Conservation (phyloP, 208 protist species). For the Leishmania amazonensis region DNA sequence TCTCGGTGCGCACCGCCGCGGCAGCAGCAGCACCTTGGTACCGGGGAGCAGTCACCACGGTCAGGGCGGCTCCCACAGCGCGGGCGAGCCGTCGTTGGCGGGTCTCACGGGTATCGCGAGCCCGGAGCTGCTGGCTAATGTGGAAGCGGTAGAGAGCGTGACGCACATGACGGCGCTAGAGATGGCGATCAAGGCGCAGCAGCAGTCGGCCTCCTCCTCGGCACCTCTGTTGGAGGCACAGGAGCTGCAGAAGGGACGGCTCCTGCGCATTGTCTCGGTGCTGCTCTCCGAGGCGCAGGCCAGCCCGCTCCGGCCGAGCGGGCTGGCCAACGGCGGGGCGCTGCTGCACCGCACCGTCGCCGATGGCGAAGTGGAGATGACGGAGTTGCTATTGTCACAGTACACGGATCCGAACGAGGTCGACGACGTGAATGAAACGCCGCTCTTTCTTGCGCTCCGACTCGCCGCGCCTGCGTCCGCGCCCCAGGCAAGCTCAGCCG, state of each 20-base stretch:
- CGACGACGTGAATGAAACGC: constrained; percentile 65
- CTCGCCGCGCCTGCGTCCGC: background rate
- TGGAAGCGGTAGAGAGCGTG: constrained; percentile 61
- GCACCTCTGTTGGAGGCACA: background rate
- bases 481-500: background rate
- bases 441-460: constrained; percentile 55
- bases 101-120: constrained; percentile 1
- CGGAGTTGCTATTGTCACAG: constrained; percentile 59
- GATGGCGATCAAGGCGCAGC: constrained; percentile 53
- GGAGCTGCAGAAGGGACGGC: background rate
- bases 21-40: background rate
- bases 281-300: constrained; percentile 61
- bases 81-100: background rate
- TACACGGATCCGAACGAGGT: constrained; percentile 72
- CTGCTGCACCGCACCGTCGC: constrained; percentile 64
- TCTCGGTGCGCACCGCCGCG: constrained; percentile 12
- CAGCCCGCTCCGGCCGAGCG: constrained; percentile 43
- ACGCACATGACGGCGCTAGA: constrained; percentile 60
- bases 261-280: constrained; percentile 37
- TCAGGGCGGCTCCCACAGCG: background rate
- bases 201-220: background rate
- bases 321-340: constrained; percentile 49
- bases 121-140: constrained; percentile 37
- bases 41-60: background rate
- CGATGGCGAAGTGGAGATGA: constrained; percentile 36